Percentiles rank a stretch among this genome's conserved stretches.
Conservation (phyloP, 2,329 filamentous ascomycete species). For the Mollisiaceae sp. region DNA sequence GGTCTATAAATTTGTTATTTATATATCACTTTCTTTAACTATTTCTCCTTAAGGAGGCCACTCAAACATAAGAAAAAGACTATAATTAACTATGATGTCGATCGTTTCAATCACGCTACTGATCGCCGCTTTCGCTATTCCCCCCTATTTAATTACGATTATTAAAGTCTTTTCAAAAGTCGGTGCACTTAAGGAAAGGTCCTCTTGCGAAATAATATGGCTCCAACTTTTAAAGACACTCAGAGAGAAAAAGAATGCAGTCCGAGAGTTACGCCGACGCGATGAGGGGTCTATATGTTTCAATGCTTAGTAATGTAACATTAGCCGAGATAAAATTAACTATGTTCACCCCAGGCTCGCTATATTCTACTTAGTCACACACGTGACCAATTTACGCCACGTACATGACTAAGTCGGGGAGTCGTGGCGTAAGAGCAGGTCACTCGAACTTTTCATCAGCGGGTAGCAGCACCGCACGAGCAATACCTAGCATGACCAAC, state of each 20-base stretch:
- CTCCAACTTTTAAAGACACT: constrained; percentile 9
- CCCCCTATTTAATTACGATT: background rate
- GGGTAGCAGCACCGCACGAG: too few species aligned
- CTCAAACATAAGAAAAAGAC: background rate
- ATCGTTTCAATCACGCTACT: background rate
- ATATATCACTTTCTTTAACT: background rate
- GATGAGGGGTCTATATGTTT: constrained; percentile 18
- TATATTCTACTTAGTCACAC: constrained; percentile 13
- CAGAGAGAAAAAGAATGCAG: constrained; percentile 4
- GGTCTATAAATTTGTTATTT: constrained; percentile 1
- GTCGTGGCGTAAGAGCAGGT: too few species aligned
- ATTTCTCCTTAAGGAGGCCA: constrained; percentile 1
- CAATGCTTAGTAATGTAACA: constrained; percentile 21
- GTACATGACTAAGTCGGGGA: too few species aligned
- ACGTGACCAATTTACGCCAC: too few species aligned
- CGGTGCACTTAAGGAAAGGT: constrained; percentile 8
- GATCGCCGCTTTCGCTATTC: background rate
- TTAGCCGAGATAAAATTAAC: constrained; percentile 22
- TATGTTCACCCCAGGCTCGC: constrained; percentile 20
- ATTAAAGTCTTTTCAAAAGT: background rate
- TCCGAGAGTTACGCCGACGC: constrained; percentile 10
- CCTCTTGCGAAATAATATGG: background rate
- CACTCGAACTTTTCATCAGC: too few species aligned
- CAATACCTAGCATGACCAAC: too few species aligned
- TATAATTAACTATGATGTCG: background rate